phyloP scores from a whole-genome alignment of 305 asterid genomes.

The Rubia peregrina region DNA sequence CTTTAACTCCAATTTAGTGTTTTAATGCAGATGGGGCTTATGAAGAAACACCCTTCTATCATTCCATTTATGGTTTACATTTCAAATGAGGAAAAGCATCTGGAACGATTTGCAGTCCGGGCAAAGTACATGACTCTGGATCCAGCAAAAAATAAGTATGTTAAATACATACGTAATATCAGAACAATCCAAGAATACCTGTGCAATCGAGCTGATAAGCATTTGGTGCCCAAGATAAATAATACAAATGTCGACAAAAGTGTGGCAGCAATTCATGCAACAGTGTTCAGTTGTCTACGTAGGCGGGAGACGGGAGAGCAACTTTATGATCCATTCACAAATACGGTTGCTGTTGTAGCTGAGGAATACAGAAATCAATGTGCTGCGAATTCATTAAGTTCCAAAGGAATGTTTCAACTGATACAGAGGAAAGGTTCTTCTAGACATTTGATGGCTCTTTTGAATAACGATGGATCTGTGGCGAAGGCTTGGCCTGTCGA shows the following conservation, averaged over 20 bases:
- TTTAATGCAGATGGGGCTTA: constrained; percentile 86
- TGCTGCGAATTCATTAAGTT: constrained; percentile 78
- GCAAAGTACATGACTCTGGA: constrained; percentile 98
- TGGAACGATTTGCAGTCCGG: constrained; percentile 97
- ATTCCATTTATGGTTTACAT: constrained; percentile 94
- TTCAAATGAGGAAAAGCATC: constrained; percentile 85
- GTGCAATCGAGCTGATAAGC: constrained; percentile 92
- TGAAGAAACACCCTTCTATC: constrained; percentile 97
- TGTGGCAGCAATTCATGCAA: constrained; percentile 95
- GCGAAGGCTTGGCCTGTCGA: constrained; percentile 97
- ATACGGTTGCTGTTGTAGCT: constrained; percentile 55
- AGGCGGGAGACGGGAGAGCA: constrained; percentile 75
- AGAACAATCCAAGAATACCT: constrained; percentile 95
- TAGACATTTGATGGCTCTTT: constrained; percentile 83
- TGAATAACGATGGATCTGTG: constrained; percentile 88
- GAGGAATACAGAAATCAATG: constrained; percentile 97
- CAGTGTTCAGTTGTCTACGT: constrained; percentile 88
- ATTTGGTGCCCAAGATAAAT: constrained; percentile 90
- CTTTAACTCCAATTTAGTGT: constrained; percentile 18
- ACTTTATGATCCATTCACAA: constrained; percentile 68
- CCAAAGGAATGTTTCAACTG: constrained; percentile 97
- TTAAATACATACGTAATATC: constrained; percentile 87
- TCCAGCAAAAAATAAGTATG: constrained; percentile 92
- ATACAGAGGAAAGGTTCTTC: constrained; percentile 90
- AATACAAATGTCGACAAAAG: constrained; percentile 94